Evolutionary conservation across 2,329 filamentous ascomycete genomes (phyloP).

Genomic region (Dendrostoma leiphaemia): DNA sequence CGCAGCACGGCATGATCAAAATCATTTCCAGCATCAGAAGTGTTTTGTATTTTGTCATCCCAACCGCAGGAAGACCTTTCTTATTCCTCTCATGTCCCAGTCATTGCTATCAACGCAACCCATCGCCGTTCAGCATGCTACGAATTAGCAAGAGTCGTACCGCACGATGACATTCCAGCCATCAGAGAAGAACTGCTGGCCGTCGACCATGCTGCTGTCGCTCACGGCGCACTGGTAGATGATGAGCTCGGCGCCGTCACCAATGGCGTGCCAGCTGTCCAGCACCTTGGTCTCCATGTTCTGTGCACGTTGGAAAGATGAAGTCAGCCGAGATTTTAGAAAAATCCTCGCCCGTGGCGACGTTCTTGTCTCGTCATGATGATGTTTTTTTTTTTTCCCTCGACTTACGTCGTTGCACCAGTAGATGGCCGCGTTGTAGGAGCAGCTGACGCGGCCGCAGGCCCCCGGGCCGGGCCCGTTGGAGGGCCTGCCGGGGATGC

Average conservation of each 20-base stretch:
- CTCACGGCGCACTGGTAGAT: not conserved
- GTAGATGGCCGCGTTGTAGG: constrained; percentile 19
- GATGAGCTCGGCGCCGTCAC: not conserved
- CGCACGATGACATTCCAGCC: constrained; percentile 6
- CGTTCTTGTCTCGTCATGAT: no score
- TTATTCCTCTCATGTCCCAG: no score
- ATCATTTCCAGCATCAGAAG: no score
- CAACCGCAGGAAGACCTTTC: no score
- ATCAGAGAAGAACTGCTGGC: constrained; percentile 6
- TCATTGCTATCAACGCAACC: no score
- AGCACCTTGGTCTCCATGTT: constrained; percentile 1
- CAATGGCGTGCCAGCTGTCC: not conserved
- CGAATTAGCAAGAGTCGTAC: not conserved
- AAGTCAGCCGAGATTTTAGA: not conserved
- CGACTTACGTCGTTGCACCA: constrained; percentile 26
- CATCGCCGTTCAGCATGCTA: no score
- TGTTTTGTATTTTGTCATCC: no score
- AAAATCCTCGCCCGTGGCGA: no score
- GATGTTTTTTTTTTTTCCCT: no score
- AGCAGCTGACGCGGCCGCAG: constrained; percentile 24
- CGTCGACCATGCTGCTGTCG: not conserved
- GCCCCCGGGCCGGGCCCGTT: constrained; percentile 18
- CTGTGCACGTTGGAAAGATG: not conserved
- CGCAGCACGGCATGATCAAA: no score
- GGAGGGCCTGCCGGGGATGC: constrained; percentile 15